These are phyloP conservation scores for Schizophyllum amplum DNA, from an alignment of 1,284 basidiomycete genomes.

Conservation along the genomic window DNA sequence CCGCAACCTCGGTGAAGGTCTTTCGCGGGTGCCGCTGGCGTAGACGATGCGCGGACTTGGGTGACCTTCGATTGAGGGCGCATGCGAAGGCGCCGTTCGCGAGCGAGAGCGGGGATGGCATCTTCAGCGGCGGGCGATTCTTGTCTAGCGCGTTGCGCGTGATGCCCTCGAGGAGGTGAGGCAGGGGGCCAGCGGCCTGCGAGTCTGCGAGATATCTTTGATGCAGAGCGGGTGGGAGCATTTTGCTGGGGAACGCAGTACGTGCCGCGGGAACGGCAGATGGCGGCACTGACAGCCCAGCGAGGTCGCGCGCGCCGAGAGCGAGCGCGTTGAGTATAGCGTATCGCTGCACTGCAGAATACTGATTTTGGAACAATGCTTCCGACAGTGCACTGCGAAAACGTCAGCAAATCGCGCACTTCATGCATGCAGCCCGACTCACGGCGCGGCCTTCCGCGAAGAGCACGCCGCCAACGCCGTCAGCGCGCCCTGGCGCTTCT, in stretches of 20 bases:
- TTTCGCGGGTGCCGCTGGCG: slow-evolving; percentile 14
- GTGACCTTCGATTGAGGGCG: slow-evolving; percentile 37
- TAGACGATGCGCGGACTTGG: slow-evolving; percentile 27
- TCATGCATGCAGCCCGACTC: slow-evolving; percentile 25
- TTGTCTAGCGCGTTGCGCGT: slow-evolving; percentile 50
- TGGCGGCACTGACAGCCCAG: slow-evolving; percentile 52
- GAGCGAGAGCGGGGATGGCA: slow-evolving; percentile 50
- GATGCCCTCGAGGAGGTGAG: slow-evolving; percentile 50
- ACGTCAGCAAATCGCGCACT: slow-evolving; percentile 1
- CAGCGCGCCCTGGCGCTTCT: slow-evolving; percentile 67
- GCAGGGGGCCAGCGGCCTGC: slow-evolving; percentile 32
- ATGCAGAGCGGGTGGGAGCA: slow-evolving; percentile 65
- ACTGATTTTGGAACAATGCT: slow-evolving; percentile 89
- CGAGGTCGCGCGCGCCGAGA: slow-evolving; percentile 78
- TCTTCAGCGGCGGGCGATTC: slow-evolving; percentile 38
- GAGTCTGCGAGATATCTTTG: slow-evolving; percentile 46
- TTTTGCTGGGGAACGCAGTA: slow-evolving; percentile 69
- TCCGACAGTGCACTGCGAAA: slow-evolving; percentile 69
- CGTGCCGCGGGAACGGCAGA: slow-evolving; percentile 29
- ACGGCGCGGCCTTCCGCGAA: slow-evolving; percentile 76
- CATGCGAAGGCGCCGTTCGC: slow-evolving; percentile 72
- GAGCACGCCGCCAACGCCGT: slow-evolving; percentile 76
- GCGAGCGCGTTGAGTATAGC: slow-evolving; percentile 83
- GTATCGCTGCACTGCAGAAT: slow-evolving; percentile 79
- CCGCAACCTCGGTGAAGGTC: slow-evolving; percentile 71